A percentile compares a stretch with the other conserved stretches of the same genome.
These are phyloP conservation scores for Cladosporium sphaerospermum DNA, from an alignment of 2,329 filamentous ascomycete genomes.

Conservation along the genomic window DNA sequence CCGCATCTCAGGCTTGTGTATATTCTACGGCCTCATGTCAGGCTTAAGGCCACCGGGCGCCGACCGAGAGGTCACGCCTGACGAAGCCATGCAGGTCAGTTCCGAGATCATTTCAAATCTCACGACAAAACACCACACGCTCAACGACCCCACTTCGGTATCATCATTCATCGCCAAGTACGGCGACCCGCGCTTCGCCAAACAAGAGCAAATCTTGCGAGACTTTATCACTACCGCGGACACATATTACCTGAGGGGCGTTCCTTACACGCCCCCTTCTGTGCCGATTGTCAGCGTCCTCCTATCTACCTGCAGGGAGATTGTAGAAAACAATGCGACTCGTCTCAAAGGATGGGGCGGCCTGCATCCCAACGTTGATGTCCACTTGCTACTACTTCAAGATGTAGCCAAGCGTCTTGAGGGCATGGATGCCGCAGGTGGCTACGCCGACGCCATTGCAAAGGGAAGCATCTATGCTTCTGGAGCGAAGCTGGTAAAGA, in stretches of 20 bases:
- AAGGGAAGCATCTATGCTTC: conserved; percentile 14
- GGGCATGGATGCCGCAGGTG: neutral
- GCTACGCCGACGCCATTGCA: conserved; percentile 7
- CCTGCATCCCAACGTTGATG: conserved; percentile 13
- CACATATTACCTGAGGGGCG: neutral
- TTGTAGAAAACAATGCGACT: conserved; percentile 17
- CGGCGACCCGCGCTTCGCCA: conserved; percentile 11
- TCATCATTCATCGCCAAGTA: conserved; percentile 11
- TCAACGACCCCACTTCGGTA: conserved; percentile 5
- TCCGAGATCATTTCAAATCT: conserved; percentile 9
- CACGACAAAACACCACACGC: neutral
- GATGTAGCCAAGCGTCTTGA: conserved; percentile 14
- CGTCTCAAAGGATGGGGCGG: conserved; percentile 18
- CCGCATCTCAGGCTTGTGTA: conserved; percentile 11
- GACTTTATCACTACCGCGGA: conserved; percentile 13
- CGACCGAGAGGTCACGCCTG: conserved; percentile 4
- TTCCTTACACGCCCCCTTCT: conserved; percentile 8
- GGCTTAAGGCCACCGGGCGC: neutral
- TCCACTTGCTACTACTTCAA: conserved; percentile 13
- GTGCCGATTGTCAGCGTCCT: conserved; percentile 1
- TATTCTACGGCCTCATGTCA: conserved; percentile 16
- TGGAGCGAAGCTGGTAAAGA: conserved; percentile 14
- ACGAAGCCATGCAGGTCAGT: conserved; percentile 12
- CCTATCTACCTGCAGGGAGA: conserved; percentile 11
- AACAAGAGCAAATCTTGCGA: conserved; percentile 9